These are phyloP conservation scores for Rhipidocladum racemiflorum DNA, from an alignment of 176 grass and related monocot genomes.

Conservation along the genomic window DNA sequence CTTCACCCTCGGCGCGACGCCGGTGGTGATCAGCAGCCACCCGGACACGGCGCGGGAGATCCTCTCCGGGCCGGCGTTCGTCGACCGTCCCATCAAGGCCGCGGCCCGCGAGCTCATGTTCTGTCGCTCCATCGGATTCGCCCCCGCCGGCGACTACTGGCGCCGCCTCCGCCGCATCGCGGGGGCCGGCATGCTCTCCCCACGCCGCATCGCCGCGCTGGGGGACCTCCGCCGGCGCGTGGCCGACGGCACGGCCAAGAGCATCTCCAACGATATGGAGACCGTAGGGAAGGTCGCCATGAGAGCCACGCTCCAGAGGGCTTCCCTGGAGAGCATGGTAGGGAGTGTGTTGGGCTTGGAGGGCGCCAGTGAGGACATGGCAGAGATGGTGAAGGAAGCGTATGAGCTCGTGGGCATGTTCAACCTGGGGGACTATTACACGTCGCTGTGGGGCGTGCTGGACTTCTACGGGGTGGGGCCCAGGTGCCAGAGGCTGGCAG, in stretches of 20 bases:
- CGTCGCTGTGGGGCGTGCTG: slow-evolving; percentile 2
- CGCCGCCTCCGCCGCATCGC: slow-evolving; percentile 35
- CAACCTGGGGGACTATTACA: slow-evolving; percentile 43
- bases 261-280: background rate
- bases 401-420: slow-evolving; percentile 43
- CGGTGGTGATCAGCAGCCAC: slow-evolving; percentile 37
- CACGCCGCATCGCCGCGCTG: slow-evolving; percentile 11
- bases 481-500: slow-evolving; percentile 14
- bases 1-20: slow-evolving; percentile 30
- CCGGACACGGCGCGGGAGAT: slow-evolving; percentile 46
- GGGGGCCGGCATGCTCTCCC: slow-evolving; percentile 35
- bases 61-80: slow-evolving; percentile 7
- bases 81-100: slow-evolving; percentile 27
- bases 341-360: slow-evolving; percentile 39
- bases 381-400: slow-evolving; percentile 42
- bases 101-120: slow-evolving; percentile 44
- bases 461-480: slow-evolving; percentile 32
- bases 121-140: slow-evolving; percentile 42
- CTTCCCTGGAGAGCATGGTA: slow-evolving; percentile 31
- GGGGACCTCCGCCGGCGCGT: background rate
- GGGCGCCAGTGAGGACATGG: background rate
- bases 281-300: slow-evolving; percentile 10
- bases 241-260: background rate
- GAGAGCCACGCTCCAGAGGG: slow-evolving; percentile 31
- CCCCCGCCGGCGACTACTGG: slow-evolving; percentile 38